Base-by-base conservation (phyloP, 2,329 filamentous ascomycete species). In the Penicillium brasilianum region DNA sequence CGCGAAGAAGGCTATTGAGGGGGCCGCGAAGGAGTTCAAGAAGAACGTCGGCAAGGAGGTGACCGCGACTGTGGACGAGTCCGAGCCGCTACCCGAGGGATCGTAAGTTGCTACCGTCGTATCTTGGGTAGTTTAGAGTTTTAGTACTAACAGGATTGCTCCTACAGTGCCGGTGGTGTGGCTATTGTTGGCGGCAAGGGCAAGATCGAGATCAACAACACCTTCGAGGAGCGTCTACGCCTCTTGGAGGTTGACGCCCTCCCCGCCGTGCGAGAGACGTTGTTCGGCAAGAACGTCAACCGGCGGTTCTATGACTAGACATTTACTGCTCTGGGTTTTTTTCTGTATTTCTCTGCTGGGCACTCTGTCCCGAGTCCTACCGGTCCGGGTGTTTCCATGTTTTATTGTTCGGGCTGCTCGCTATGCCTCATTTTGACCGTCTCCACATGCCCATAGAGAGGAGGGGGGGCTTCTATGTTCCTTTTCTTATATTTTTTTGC, bases 181-280 rank as follows among this genome's bases (percentile, higher is more conserved):
- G 77, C 86, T 60, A 88, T 99, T 67, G 80, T 96, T 58, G 92
- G 93, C 66, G 89, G 90, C 69, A 85, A 84, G 67, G 95, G 95
- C 76, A 97, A 94, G 85, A 98, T 99, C 76, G 93, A 97, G 73
- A 94, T 99, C 79, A 93, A 97, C 86, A 98, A 99, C 84, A 98
- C 95, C 58, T 91, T 98, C 70, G 95, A 98, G 77, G 91, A 96
- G 76, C 89, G 95, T 68, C 84, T 99, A 78, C 87, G 86, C 73
- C 84, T 98, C 63, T 87, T 98, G 67, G 90, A 97, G 80, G 88
- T 89, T 59, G 90, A 91, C 69, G 91, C 92, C 55, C 86, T 97
- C 60, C 95, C 95, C 14, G 88, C 88, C 48, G 89, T 99, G 72
- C 87, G 95, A 74, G 87, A 90, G 77, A 90, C 90, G 16, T 84